A percentile compares a stretch with the other conserved stretches of the same genome.
These are phyloP conservation scores for Erodium texanum DNA, from an alignment of 441 rosid genomes.

Conservation along the genomic window DNA sequence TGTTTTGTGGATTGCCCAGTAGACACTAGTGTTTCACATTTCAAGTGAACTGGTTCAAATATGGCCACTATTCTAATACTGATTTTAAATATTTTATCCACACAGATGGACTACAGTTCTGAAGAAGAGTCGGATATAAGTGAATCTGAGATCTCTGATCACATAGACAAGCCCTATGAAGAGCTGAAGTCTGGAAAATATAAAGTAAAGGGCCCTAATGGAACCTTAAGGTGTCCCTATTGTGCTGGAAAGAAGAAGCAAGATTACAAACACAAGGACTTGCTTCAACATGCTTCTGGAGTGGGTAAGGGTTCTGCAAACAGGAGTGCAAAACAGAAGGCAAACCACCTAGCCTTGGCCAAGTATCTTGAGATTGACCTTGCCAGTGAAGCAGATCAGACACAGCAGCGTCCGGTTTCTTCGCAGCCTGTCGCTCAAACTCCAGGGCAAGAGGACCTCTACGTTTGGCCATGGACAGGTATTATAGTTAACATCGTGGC, in stretches of 20 bases:
- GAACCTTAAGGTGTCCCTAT: conserved; percentile 61
- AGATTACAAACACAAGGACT: conserved; percentile 61
- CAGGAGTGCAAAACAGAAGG: conserved; percentile 63
- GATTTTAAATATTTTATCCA: conserved; percentile 5
- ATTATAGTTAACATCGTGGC: conserved; percentile 34
- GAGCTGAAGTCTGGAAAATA: conserved; percentile 33
- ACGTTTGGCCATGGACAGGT: conserved; percentile 88
- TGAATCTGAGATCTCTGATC: conserved; percentile 56
- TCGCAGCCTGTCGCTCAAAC: conserved; percentile 21
- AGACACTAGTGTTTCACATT: neutral
- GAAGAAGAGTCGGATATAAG: conserved; percentile 69
- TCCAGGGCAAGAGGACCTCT: conserved; percentile 31
- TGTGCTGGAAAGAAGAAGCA: conserved; percentile 84
- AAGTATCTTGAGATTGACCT: conserved; percentile 53
- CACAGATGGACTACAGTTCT: conserved; percentile 45
- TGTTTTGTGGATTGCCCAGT: too few relatives aligned
- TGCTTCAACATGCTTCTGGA: conserved; percentile 77
- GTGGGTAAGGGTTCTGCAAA: conserved; percentile 66
- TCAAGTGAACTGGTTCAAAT: neutral
- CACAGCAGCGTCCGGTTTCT: conserved; percentile 21
- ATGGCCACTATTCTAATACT: neutral
- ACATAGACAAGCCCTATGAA: conserved; percentile 49
- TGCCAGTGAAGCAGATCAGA: conserved; percentile 34
- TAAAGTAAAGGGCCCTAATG: conserved; percentile 51
- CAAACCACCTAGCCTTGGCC: conserved; percentile 66